Conservation (phyloP, 1,139 yeast genomes). For the Candida dubliniensis region DNA sequence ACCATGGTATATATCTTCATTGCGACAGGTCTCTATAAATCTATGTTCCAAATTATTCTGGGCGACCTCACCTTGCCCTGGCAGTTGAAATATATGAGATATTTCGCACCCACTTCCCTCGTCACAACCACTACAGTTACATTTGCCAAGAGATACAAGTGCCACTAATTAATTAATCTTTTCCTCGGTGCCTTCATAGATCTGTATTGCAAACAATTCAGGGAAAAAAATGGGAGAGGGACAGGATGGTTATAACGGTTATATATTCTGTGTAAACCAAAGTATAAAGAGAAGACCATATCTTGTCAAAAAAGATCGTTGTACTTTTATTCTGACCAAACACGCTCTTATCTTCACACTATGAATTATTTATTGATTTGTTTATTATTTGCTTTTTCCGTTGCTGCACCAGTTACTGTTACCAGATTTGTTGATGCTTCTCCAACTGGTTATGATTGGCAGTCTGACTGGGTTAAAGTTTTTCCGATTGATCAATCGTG, state of each 20-base stretch:
- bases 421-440: conserved; percentile 3
- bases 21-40: too few species aligned
- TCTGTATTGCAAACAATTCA: too few species aligned
- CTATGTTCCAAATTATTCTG: not conserved
- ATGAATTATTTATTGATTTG: conserved; percentile 12
- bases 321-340: not conserved
- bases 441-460: conserved; percentile 18
- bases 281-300: too few species aligned
- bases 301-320: too few species aligned
- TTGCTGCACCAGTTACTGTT: conserved; percentile 7
- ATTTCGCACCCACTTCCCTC: not conserved
- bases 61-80: not conserved
- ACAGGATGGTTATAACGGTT: not conserved
- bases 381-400: not conserved
- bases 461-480: conserved; percentile 16
- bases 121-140: conserved; percentile 2
- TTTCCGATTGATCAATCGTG: conserved; percentile 23
- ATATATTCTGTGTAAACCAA: too few species aligned
- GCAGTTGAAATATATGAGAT: too few species aligned
- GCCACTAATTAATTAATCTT: not conserved
- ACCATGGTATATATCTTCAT: too few species aligned
- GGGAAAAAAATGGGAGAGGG: not conserved
- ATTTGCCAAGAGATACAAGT: conserved; percentile 2
- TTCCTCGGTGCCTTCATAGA: not conserved
- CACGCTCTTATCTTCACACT: not conserved